phyloP scores from a whole-genome alignment of 805 yeast species.

The Kodamaea laetipori region DNA sequence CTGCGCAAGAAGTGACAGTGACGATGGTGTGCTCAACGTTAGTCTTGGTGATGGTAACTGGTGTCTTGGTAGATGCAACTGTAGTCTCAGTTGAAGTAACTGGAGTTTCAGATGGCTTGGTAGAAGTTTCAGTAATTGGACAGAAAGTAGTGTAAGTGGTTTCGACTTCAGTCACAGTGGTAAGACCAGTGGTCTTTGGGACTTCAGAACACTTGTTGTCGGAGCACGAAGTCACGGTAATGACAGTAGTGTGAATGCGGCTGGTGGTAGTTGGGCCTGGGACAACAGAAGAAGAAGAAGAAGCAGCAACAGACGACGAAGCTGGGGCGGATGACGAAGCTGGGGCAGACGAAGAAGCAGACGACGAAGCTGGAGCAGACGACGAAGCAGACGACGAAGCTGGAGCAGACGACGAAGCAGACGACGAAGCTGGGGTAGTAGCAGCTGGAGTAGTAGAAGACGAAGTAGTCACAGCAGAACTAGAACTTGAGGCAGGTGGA shows the following conservation, averaged over 20 bases:
- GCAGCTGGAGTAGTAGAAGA: slow-evolving; percentile 11
- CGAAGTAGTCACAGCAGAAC: slow-evolving; percentile 15
- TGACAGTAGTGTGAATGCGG: slow-evolving; percentile 19
- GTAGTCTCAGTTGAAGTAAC: too few relatives aligned
- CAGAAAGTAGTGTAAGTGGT: slow-evolving; percentile 29
- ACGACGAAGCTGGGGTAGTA: slow-evolving; percentile 16
- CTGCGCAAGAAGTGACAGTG: slow-evolving; percentile 38
- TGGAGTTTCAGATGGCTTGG: slow-evolving; percentile 2
- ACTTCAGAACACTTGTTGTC: slow-evolving; percentile 25
- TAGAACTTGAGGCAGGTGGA: neutral
- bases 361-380: slow-evolving; percentile 33
- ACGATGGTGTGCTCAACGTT: slow-evolving; percentile 27
- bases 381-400: slow-evolving; percentile 24
- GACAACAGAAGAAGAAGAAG: slow-evolving; percentile 37
- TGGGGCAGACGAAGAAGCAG: slow-evolving; percentile 42
- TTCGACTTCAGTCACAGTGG: slow-evolving; percentile 20
- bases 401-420: slow-evolving; percentile 18
- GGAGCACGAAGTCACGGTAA: slow-evolving; percentile 33
- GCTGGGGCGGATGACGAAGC: slow-evolving; percentile 20
- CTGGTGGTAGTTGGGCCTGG: slow-evolving; percentile 20
- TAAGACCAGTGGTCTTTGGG: slow-evolving; percentile 18
- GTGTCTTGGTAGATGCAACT: slow-evolving; percentile 21
- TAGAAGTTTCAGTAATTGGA: too few relatives aligned
- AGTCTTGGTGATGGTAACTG: slow-evolving; percentile 17
- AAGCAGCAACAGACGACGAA: slow-evolving; percentile 21